Evolutionary conservation across 2,329 filamentous ascomycete species (phyloP).

Genomic region (Cadophora gregata): DNA sequence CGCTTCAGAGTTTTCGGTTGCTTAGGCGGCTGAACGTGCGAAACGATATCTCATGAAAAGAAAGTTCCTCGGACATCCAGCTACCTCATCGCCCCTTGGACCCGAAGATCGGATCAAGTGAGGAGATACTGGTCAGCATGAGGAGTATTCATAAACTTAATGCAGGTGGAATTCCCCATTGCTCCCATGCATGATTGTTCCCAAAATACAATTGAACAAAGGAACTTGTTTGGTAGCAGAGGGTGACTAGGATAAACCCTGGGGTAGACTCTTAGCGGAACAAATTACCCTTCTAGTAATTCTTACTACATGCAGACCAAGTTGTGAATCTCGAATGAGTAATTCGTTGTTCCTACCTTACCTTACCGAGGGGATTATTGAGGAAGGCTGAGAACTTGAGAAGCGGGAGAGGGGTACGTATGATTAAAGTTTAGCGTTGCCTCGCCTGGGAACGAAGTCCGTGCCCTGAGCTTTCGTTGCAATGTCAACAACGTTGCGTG

Average conservation of each 20-base stretch:
- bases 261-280: too few relatives aligned
- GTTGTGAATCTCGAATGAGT: too few relatives aligned
- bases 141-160: constrained; percentile 1
- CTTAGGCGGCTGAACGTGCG: constrained; percentile 8
- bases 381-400: constrained; percentile 6
- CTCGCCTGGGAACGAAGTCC: neutral
- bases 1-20: neutral
- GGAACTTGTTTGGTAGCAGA: too few relatives aligned
- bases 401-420: neutral
- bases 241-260: too few relatives aligned
- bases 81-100: neutral
- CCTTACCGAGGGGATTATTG: constrained; percentile 1
- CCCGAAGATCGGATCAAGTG: neutral
- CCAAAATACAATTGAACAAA: too few relatives aligned
- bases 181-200: too few relatives aligned
- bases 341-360: too few relatives aligned
- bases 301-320: too few relatives aligned
- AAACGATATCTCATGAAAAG: neutral
- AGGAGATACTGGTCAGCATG: neutral
- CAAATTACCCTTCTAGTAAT: too few relatives aligned
- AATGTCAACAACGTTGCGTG: constrained; percentile 15
- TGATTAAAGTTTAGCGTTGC: constrained; percentile 11
- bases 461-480: neutral
- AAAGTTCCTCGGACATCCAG: neutral
- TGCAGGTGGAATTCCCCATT: neutral